These are phyloP conservation scores for Colletotrichum brevisporum DNA, from an alignment of 2,329 filamentous ascomycete species.

Conservation along the genomic window DNA sequence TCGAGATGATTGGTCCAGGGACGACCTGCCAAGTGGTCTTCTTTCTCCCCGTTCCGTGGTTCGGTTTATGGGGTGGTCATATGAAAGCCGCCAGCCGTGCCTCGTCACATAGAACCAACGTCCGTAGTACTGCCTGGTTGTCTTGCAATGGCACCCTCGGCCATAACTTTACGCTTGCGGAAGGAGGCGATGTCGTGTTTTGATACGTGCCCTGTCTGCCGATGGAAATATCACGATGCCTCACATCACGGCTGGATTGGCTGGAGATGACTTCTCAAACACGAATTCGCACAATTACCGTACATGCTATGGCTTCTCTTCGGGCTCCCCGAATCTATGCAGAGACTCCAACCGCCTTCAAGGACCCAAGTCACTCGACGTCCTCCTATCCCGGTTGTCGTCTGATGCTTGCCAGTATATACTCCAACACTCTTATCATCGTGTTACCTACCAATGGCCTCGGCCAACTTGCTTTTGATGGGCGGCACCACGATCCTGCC, in stretches of 20 bases:
- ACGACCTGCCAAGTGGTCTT: not conserved
- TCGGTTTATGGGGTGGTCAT: too few relatives aligned
- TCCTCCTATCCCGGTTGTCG: too few relatives aligned
- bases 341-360: not conserved
- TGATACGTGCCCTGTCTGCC: not conserved
- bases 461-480: too few relatives aligned
- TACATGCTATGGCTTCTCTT: not conserved
- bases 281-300: not conserved
- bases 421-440: too few relatives aligned
- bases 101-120: too few relatives aligned
- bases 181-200: not conserved
- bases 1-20: not conserved
- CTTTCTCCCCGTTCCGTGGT: not conserved
- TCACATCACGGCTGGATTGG: not conserved
- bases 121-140: too few relatives aligned
- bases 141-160: too few relatives aligned
- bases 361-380: too few relatives aligned
- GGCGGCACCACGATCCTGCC: too few relatives aligned
- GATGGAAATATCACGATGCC: not conserved
- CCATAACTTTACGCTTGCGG: not conserved
- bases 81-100: too few relatives aligned
- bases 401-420: too few relatives aligned
- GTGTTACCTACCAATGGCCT: too few relatives aligned
- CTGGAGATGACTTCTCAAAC: not conserved
- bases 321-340: slow-evolving; percentile 5